Evolutionary conservation across 257 asterid species (phyloP).

Genomic region (Solanum chiquidenum): DNA sequence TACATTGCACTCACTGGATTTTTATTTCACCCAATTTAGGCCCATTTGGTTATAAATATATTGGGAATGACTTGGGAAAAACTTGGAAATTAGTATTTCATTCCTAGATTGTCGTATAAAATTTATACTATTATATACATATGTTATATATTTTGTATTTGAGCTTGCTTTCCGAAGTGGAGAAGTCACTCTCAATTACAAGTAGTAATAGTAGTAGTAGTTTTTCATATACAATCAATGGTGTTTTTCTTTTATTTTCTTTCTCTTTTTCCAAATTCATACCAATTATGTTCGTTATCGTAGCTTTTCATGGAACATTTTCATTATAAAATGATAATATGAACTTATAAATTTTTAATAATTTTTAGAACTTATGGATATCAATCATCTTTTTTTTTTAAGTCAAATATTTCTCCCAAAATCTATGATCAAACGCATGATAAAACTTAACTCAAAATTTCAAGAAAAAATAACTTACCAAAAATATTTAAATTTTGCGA

Average conservation of each 20-base stretch:
- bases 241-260: background rate
- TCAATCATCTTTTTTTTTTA: too few species aligned
- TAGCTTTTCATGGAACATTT: too few species aligned
- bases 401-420: background rate
- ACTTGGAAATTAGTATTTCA: too few species aligned
- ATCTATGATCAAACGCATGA: too few species aligned
- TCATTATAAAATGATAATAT: background rate
- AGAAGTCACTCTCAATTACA: background rate
- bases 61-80: too few species aligned
- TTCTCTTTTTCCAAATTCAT: background rate
- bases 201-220: too few species aligned
- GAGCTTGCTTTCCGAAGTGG: background rate
- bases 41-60: background rate
- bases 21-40: background rate
- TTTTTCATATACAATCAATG: background rate
- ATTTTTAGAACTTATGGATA: background rate
- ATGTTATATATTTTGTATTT: too few species aligned
- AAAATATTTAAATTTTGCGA: background rate
- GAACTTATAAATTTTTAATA: too few species aligned
- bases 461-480: too few species aligned
- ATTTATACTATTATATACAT: too few species aligned
- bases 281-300: too few species aligned
- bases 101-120: too few species aligned
- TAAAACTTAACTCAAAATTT: background rate
- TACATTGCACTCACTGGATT: background rate